Evolutionary conservation across 805 yeast species (phyloP).

Genomic region (Ogataea paradorogensis): DNA sequence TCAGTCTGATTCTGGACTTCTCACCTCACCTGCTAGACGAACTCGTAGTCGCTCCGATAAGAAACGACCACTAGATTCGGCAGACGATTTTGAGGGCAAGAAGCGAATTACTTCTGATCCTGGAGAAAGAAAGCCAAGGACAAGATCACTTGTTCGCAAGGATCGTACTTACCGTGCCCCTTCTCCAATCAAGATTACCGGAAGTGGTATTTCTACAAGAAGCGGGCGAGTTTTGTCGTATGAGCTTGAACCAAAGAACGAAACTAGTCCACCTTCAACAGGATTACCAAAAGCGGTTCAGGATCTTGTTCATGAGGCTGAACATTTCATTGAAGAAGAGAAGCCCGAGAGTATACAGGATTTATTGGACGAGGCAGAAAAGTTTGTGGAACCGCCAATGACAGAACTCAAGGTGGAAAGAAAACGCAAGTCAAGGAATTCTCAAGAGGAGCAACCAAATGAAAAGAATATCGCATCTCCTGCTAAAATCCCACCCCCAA

Average conservation of each 20-base stretch:
- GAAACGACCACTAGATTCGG: background rate
- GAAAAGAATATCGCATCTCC: background rate
- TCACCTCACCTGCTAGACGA: slow-evolving; percentile 16
- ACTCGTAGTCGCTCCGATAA: slow-evolving; percentile 9
- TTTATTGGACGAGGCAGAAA: slow-evolving; percentile 5
- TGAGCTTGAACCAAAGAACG: slow-evolving; percentile 23
- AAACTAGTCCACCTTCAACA: slow-evolving; percentile 11
- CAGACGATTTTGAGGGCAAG: background rate
- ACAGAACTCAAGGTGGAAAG: slow-evolving; percentile 6
- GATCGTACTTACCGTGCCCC: slow-evolving; percentile 25
- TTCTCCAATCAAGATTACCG: slow-evolving; percentile 19
- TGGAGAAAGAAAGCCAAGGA: slow-evolving; percentile 16
- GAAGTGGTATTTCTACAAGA: slow-evolving; percentile 29
- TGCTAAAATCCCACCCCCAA: slow-evolving; percentile 3
- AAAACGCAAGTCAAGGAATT: slow-evolving; percentile 1
- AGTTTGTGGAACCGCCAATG: slow-evolving; percentile 3
- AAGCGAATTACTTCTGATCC: slow-evolving; percentile 12
- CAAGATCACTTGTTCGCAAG: slow-evolving; percentile 28
- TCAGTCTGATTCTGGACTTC: background rate
- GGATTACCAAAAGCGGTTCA: slow-evolving; percentile 23
- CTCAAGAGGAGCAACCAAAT: background rate
- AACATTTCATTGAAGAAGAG: slow-evolving; percentile 26
- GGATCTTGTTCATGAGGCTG: slow-evolving; percentile 29
- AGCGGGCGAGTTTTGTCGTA: slow-evolving; percentile 31
- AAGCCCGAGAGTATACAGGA: slow-evolving; percentile 10